Base-by-base conservation (phyloP, 2,329 filamentous ascomycete species). In the Rhynchosporium agropyri region DNA sequence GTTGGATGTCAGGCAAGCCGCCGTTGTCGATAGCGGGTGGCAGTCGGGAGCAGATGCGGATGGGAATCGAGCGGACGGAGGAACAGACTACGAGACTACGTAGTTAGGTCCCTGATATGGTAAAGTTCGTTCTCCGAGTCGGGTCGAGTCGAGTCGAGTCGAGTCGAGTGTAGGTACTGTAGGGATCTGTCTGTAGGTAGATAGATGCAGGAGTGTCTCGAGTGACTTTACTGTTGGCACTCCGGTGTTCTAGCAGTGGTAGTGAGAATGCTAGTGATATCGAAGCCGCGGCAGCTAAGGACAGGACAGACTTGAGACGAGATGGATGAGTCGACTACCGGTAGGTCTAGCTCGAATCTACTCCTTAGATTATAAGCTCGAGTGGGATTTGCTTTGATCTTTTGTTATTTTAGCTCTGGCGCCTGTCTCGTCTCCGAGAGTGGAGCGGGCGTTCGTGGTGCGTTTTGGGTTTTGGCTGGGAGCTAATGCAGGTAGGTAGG, bases 321-420 rank as follows among this genome's bases (percentile, higher is more conserved):
- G 33, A 36, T 10, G 33, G 9, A 20, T 20, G 20, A 20, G 20
- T 20, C 20, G 20, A 20, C 20, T 20, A 20, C 20, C 20, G 20
- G 20, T 20, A 20, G 20, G 20, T 20, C 20, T 20, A 20, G 20
- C 20, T 20, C 20, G 20, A 20, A 20, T 20, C 20, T 20, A 20
- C 20, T 20, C 20, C 20, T 20, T 20, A 20, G 20, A 20, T 20
- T 20, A 20, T 43, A n/a, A 3, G 8, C 10, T 43, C 36, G 36
- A 40, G 3, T 48, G 10, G 48, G 6, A 20, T 40, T 54, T 54
- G 33, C 38, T 54, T 54, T 42, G n/a, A 33, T 42, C 33, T 33
- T 54, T 33, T 54, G 38, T 54, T 54, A 28, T 38, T 54, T 54
- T 54, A 54, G 51, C 51, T 54, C 28, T 53, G 50, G 50, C 50